Base-by-base conservation (phyloP, 768 basidiomycete species). In the Clavaria fumosa region DNA sequence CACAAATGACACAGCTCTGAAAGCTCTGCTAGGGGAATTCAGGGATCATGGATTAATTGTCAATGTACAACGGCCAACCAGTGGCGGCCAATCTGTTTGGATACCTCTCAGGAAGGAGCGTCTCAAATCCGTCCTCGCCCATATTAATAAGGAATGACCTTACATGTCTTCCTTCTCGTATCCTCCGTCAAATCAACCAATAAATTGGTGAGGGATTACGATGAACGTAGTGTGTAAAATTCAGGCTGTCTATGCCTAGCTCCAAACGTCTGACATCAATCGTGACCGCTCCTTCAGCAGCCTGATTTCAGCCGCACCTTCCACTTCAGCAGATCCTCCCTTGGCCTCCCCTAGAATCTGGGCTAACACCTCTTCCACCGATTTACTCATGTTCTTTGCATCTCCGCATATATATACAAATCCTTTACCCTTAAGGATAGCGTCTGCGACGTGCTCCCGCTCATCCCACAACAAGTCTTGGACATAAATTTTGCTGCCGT, bases 391-490 rank as follows among this genome's bases (percentile, higher is more conserved):
- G 57, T 69, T 72, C 70, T 86, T 93, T 38, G 90, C 91, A 50
- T 96, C 91, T 51, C 91, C 91, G 49, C 91, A 96, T 44, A 96
- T 85, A 58, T 96, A 96, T 2, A 95, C 70, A 56, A 91, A 93
- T n/a, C 86, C 95, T 61, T 96, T 89, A 56, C 86, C 83, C 46
- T 84, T 83, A 45, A 95, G 66, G 47, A 99, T 86, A 12, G 83
- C 78, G 39, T 91, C 78, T 7, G 82, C 84, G 37, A 99, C 69
- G 40, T 75, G 69, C 55, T 77, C 76, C 39, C 76, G 67, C 53
- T 88, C 75, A 35, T 96, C 75, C 83, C 82, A 89, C 7, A 99
- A 62, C 41, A 96, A 64, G 58, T 99, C 89, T 61, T 99, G 95
- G n/a, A 99, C 95, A 60, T 99, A 99, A 51, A 93, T 85, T 67